Conservation (phyloP, 1,139 yeast species). For the Blastobotrys persicus region DNA sequence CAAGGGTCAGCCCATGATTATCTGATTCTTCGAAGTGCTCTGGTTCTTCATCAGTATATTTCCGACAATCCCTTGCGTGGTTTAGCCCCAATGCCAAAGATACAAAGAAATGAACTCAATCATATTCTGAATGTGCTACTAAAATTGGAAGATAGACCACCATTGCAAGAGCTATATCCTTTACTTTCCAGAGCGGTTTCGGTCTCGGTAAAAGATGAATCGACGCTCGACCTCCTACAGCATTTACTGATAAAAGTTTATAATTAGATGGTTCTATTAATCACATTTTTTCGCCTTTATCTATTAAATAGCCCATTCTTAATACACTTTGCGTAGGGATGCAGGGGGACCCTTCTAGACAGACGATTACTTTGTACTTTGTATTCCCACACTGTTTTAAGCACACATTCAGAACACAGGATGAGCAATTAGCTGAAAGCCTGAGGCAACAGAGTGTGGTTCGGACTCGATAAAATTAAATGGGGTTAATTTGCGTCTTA, state of each 20-base stretch:
- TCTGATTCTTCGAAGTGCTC: constrained; percentile 48
- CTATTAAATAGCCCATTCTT: too few relatives aligned
- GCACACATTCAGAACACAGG: not conserved
- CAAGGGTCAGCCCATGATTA: constrained; percentile 24
- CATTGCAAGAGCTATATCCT: constrained; percentile 5
- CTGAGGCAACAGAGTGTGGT: too few relatives aligned
- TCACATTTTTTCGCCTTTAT: too few relatives aligned
- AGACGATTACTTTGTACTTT: too few relatives aligned
- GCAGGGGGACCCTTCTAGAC: too few relatives aligned
- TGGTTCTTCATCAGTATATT: constrained; percentile 51
- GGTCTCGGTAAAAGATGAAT: constrained; percentile 8
- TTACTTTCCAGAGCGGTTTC: constrained; percentile 12
- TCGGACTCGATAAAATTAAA: too few relatives aligned
- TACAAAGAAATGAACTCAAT: constrained; percentile 50
- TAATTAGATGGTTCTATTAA: too few relatives aligned
- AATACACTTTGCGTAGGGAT: too few relatives aligned
- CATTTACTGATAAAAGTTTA: constrained; percentile 6
- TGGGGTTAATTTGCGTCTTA: too few relatives aligned
- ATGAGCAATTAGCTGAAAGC: too few relatives aligned
- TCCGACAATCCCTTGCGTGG: constrained; percentile 53
- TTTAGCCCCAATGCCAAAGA: constrained; percentile 51
- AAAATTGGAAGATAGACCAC: not conserved
- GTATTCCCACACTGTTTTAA: too few relatives aligned
- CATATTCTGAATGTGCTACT: constrained; percentile 25
- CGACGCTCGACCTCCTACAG: constrained; percentile 9